Evolutionary conservation across 148 eudicot genomes (phyloP).

Genomic region (Rheum nobile): DNA sequence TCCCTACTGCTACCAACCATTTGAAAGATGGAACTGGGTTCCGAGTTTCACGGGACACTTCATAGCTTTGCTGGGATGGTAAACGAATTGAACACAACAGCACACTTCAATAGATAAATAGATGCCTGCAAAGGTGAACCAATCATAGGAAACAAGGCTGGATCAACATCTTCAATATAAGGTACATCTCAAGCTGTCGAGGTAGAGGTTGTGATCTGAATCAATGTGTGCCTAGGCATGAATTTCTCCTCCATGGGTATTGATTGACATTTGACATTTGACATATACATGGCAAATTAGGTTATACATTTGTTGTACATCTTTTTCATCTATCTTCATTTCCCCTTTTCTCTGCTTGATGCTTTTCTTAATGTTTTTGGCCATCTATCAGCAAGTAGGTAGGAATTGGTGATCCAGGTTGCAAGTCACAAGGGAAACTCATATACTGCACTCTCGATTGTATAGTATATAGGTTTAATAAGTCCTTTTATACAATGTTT

Average conservation of each 20-base stretch:
- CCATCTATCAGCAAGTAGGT: neutral
- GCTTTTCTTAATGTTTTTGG: neutral
- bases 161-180: neutral
- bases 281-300: neutral
- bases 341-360: neutral
- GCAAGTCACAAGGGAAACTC: neutral
- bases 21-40: conserved; percentile 53
- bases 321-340: neutral
- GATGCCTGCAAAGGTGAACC: neutral
- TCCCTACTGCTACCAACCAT: conserved; percentile 44
- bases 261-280: neutral
- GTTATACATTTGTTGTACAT: neutral
- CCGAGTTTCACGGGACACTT: conserved; percentile 35
- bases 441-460: neutral
- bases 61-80: no score
- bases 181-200: neutral
- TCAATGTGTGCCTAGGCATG: neutral
- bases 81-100: no score
- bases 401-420: neutral
- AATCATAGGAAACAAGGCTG: neutral
- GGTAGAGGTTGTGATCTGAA: neutral
- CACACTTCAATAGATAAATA: neutral
- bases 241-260: neutral
- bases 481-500: no score
- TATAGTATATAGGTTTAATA: neutral